Conservation (phyloP, 345 rosid species). For the Aquilaria yunnanensis region DNA sequence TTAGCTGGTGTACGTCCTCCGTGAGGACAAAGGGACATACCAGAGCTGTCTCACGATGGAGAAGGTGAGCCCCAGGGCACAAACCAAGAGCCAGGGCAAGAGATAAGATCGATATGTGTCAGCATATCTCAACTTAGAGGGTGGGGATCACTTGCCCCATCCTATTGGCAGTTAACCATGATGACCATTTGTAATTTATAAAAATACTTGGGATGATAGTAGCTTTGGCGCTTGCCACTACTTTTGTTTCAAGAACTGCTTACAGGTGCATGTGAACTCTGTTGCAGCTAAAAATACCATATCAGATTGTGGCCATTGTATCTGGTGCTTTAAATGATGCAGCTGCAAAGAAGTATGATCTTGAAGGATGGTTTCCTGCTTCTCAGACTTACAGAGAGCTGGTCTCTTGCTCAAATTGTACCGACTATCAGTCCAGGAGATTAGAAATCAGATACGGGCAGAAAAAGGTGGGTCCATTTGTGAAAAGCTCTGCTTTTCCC, state of each 20-base stretch:
- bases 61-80: too few relatives aligned
- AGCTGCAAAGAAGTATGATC: conserved; percentile 93
- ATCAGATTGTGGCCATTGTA: conserved; percentile 76
- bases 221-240: not conserved
- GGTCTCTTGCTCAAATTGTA: conserved; percentile 91
- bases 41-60: too few relatives aligned
- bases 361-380: conserved; percentile 97
- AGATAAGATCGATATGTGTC: too few relatives aligned
- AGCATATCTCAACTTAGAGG: too few relatives aligned
- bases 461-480: conserved; percentile 56
- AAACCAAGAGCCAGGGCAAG: too few relatives aligned
- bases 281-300: conserved; percentile 76
- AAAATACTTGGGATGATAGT: not conserved
- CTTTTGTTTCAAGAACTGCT: not conserved
- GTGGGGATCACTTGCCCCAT: too few relatives aligned
- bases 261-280: not conserved
- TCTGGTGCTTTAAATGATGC: conserved; percentile 93
- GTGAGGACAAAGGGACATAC: too few relatives aligned
- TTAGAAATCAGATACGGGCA: conserved; percentile 89
- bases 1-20: too few relatives aligned
- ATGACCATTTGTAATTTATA: too few relatives aligned
- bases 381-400: conserved; percentile 86
- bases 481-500: conserved; percentile 2
- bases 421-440: conserved; percentile 83
- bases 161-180: too few relatives aligned